A percentile compares a stretch with the other conserved stretches of the same genome.
phyloP scores from a whole-genome alignment of 169 alveolate genomes.

The Eimeria sp. region DNA sequence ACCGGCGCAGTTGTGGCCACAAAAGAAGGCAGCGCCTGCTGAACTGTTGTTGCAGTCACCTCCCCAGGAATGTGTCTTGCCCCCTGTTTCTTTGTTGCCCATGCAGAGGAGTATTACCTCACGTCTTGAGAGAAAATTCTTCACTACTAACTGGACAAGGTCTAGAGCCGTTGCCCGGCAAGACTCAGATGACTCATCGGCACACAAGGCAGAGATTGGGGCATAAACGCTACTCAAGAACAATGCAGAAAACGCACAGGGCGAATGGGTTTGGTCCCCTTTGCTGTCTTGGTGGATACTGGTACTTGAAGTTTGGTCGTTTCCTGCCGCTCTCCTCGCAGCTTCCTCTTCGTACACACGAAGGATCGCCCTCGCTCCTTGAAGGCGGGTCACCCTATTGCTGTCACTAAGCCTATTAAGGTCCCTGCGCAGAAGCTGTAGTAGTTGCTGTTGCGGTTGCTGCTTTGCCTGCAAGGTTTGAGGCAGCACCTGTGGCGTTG shows the following conservation, averaged over 20 bases:
- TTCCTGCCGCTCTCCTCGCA: not conserved
- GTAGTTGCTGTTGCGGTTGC: slow-evolving; percentile 25
- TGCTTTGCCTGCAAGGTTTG: not conserved
- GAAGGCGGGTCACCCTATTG: slow-evolving; percentile 38
- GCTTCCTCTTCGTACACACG: slow-evolving; percentile 50
- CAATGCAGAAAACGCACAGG: not conserved
- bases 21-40: not conserved
- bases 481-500: slow-evolving; percentile 37
- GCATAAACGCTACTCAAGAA: slow-evolving; percentile 39
- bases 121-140: slow-evolving; percentile 33
- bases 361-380: slow-evolving; percentile 32
- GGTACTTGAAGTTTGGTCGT: not conserved
- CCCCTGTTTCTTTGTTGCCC: not conserved
- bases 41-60: not conserved
- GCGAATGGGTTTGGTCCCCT: not conserved
- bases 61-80: not conserved
- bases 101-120: slow-evolving; percentile 35
- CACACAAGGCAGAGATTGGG: slow-evolving; percentile 34
- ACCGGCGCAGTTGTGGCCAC: not conserved
- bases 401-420: slow-evolving; percentile 31
- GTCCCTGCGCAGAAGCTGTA: slow-evolving; percentile 19
- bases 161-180: slow-evolving; percentile 49
- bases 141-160: slow-evolving; percentile 43
- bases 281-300: not conserved
- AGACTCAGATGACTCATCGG: slow-evolving; percentile 49